These are phyloP conservation scores for Sclerotinia borealis DNA, from an alignment of 2,329 filamentous ascomycete genomes.

Conservation along the genomic window DNA sequence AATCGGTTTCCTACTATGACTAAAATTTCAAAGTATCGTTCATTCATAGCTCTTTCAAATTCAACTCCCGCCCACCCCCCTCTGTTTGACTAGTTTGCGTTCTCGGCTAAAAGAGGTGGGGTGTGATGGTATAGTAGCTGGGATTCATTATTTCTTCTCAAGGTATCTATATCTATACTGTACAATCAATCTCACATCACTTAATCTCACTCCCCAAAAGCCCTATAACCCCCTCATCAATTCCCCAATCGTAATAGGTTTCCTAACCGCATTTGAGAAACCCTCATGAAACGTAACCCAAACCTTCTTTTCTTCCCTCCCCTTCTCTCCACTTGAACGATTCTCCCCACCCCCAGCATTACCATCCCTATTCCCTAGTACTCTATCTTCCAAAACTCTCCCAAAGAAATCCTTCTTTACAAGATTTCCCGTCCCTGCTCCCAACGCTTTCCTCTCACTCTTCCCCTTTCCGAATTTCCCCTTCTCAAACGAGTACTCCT, in stretches of 20 bases:
- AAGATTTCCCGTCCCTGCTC: conserved; percentile 19
- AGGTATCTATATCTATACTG: background rate
- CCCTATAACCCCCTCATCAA: conserved; percentile 61
- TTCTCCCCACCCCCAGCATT: conserved; percentile 55
- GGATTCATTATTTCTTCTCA: background rate
- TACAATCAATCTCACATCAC: background rate
- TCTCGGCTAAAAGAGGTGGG: too few relatives aligned
- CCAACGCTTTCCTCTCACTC: background rate
- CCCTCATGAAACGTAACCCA: conserved; percentile 92
- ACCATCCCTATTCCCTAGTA: conserved; percentile 35
- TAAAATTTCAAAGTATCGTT: too few relatives aligned
- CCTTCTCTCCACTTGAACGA: conserved; percentile 38
- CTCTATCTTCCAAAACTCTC: conserved; percentile 52
- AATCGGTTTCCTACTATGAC: too few relatives aligned
- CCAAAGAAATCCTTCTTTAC: conserved; percentile 85
- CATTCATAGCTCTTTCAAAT: too few relatives aligned
- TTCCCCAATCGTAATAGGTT: conserved; percentile 76
- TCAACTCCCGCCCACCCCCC: background rate
- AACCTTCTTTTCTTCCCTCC: conserved; percentile 50
- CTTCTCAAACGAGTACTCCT: background rate
- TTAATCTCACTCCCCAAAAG: background rate
- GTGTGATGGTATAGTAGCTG: background rate
- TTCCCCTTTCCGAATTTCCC: background rate
- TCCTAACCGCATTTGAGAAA: conserved; percentile 85
- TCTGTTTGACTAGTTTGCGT: background rate